Evolutionary conservation across 2,329 filamentous ascomycete genomes (phyloP), one percentile per base, ranked within the genome.

Genomic region (Bipolaris zeicola): DNA sequence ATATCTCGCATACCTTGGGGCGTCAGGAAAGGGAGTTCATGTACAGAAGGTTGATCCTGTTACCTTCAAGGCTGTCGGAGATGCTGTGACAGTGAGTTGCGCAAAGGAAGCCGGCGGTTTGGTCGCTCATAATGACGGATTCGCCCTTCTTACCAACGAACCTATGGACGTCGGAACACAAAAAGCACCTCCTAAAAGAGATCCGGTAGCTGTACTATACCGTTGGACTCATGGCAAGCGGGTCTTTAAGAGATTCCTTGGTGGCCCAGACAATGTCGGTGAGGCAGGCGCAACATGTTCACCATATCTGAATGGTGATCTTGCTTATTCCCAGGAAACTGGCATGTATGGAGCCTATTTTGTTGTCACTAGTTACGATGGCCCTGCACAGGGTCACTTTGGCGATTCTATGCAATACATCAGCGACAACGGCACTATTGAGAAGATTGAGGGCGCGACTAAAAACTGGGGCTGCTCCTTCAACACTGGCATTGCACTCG

Each of bases 401-500:
- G 85, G 85, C 24, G 85, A 87, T 64, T 82, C 77, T 52, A 80
- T 85, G 34, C 74, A 82, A 62, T 84, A 84, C 52, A 78, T 84
- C 26, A 71, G 74, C 34, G 71, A 78, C 11, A 64, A 77, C 16
- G 85, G 85, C 11, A 79, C 76, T 6, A 71, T 87, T 3, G 73
- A 82, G 62, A 76, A 72, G 10, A 85, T 86, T 57, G 46, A 70
- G 1, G 84, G 83, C 1, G 83, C 85, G 2, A 81, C 80, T 41
- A 84, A 81, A 53, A 77, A 79, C 13, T 87, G 84, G 80, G 85
- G 85, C 16, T 88, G 85, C 77, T 85, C 81, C 5, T 85, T 87
- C 78, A 88, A 88, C 75, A 87, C 85, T 1, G 85, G 85, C 53
- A 87, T 88, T 52, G 85, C 84, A 5, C 82, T 88, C 51, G 85